phyloP scores from a whole-genome alignment of 208 protist genomes.

The Trypanosoma avium region DNA sequence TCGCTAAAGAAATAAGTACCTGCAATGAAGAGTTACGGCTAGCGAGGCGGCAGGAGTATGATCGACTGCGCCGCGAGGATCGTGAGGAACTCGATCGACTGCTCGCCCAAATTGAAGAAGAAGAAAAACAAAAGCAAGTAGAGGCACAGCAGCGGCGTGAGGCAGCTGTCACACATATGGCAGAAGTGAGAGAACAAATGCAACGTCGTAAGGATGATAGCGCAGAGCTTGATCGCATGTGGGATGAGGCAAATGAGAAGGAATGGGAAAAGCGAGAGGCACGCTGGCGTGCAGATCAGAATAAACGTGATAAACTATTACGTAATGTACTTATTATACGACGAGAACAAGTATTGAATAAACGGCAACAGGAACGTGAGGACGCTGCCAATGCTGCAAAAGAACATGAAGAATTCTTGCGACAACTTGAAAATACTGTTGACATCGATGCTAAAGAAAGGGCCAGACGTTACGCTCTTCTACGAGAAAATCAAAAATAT shows the following conservation, averaged over 20 bases:
- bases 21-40: slow-evolving; percentile 69
- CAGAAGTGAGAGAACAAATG: slow-evolving; percentile 47
- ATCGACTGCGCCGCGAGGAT: slow-evolving; percentile 65
- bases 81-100: slow-evolving; percentile 61
- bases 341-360: slow-evolving; percentile 79
- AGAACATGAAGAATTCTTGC: slow-evolving; percentile 57
- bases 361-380: slow-evolving; percentile 43
- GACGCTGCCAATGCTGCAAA: slow-evolving; percentile 32
- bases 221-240: slow-evolving; percentile 65
- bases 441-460: slow-evolving; percentile 42
- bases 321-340: slow-evolving; percentile 74
- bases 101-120: slow-evolving; percentile 50
- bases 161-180: slow-evolving; percentile 39
- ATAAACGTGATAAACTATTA: slow-evolving; percentile 56
- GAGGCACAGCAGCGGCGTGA: slow-evolving; percentile 39
- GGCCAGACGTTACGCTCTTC: slow-evolving; percentile 35
- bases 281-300: slow-evolving; percentile 63
- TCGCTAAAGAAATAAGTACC: slow-evolving; percentile 69
- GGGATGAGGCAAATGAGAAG: slow-evolving; percentile 77
- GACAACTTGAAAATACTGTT: slow-evolving; percentile 29
- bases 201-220: slow-evolving; percentile 48
- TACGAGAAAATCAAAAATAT: slow-evolving; percentile 72
- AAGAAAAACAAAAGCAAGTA: slow-evolving; percentile 39
- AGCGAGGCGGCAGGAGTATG: slow-evolving; percentile 76
- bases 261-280: slow-evolving; percentile 83